Conservation (phyloP, 1,284 basidiomycete genomes). For the Coniferiporia sulphurascens region DNA sequence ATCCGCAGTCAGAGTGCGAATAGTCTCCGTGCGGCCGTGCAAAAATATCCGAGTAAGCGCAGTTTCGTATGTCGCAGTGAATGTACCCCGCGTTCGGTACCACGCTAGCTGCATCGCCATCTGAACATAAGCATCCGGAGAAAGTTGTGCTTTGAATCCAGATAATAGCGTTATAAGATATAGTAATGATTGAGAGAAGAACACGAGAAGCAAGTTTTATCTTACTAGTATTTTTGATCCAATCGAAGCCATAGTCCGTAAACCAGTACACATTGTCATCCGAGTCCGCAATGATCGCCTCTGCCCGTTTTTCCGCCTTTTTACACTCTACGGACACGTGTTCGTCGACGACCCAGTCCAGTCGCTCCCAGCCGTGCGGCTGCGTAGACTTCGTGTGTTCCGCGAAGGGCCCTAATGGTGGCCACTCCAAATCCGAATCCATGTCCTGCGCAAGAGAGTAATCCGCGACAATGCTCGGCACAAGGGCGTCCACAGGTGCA, state of each 20-base stretch:
- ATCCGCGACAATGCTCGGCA: conserved; percentile 88
- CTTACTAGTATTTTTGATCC: conserved; percentile 80
- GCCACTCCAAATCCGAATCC: conserved; percentile 37
- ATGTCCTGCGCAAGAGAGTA: conserved; percentile 71
- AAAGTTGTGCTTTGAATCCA: conserved; percentile 53
- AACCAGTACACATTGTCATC: conserved; percentile 87
- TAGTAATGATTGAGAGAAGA: no score
- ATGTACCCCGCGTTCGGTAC: conserved; percentile 72
- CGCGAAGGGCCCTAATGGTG: background rate
- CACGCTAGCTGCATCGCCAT: conserved; percentile 93
- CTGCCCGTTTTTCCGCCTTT: conserved; percentile 56
- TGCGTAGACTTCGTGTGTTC: background rate
- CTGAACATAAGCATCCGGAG: conserved; percentile 90
- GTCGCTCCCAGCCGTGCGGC: conserved; percentile 50
- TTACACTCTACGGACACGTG: conserved; percentile 54
- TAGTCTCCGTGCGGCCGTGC: conserved; percentile 90
- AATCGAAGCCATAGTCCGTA: conserved; percentile 81
- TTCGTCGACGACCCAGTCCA: conserved; percentile 78
- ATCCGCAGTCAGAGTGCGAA: conserved; percentile 76
- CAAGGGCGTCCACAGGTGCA: conserved; percentile 86
- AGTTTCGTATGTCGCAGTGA: conserved; percentile 94
- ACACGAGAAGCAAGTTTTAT: no score
- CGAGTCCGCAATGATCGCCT: conserved; percentile 67
- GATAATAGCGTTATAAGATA: background rate
- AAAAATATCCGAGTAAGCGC: conserved; percentile 89